A percentile compares a stretch with the other conserved stretches of the same genome.
phyloP scores from a whole-genome alignment of 164 flowering plant genomes.

The Magnolia kwangsiensis region DNA sequence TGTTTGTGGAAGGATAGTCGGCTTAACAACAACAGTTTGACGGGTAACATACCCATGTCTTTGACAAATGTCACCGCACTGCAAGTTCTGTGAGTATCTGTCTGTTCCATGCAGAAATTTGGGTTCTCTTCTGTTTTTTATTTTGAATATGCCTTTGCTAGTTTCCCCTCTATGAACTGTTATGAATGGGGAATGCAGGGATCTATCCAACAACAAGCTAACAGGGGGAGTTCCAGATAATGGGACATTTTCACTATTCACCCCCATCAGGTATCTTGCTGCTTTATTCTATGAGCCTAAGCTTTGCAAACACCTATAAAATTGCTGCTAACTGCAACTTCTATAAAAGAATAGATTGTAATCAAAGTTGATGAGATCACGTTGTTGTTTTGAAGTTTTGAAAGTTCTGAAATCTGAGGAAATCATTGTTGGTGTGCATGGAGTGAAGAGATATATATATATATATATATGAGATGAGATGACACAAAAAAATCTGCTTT shows the following conservation, averaged over 20 bases:
- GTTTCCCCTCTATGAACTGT: not conserved
- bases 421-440: too few relatives aligned
- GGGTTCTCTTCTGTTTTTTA: not conserved
- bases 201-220: constrained; percentile 33
- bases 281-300: not conserved
- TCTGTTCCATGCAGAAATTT: not conserved
- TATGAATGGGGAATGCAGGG: too few relatives aligned
- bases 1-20: constrained; percentile 53
- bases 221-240: constrained; percentile 53
- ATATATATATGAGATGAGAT: too few relatives aligned
- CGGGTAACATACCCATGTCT: constrained; percentile 53
- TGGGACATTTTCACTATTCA: constrained; percentile 66
- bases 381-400: too few relatives aligned
- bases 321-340: too few relatives aligned
- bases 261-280: constrained; percentile 54
- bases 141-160: not conserved
- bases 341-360: too few relatives aligned
- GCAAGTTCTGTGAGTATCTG: constrained; percentile 54
- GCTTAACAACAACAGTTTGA: constrained; percentile 64
- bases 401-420: too few relatives aligned
- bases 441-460: too few relatives aligned
- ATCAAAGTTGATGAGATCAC: too few relatives aligned
- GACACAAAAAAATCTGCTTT: too few relatives aligned
- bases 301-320: too few relatives aligned
- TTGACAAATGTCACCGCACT: constrained; percentile 49